These are phyloP conservation scores for Ogataea dorogensis DNA, from an alignment of 805 yeast genomes.

Conservation along the genomic window DNA sequence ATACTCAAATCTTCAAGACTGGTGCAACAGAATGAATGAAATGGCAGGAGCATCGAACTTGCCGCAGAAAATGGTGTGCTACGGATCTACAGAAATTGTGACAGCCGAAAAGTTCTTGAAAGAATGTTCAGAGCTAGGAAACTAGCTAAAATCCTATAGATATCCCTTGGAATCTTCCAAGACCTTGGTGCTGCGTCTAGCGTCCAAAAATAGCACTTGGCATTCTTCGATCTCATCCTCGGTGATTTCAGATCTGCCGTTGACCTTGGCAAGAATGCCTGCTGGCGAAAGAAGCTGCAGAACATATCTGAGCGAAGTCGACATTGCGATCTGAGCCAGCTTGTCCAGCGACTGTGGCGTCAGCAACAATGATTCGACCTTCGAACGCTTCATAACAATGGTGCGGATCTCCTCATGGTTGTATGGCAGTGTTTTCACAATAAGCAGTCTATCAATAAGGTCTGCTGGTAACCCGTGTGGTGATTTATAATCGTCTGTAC, in stretches of 20 bases:
- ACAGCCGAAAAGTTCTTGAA: slow-evolving; percentile 68
- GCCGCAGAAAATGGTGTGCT: slow-evolving; percentile 56
- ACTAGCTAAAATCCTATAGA: slow-evolving; percentile 18
- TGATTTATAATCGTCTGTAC: slow-evolving; percentile 79
- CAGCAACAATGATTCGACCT: slow-evolving; percentile 89
- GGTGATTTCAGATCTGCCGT: slow-evolving; percentile 60
- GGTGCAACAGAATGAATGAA: slow-evolving; percentile 45
- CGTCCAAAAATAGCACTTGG: slow-evolving; percentile 82
- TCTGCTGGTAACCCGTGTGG: slow-evolving; percentile 99
- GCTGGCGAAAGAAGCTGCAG: slow-evolving; percentile 88
- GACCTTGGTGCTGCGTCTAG: slow-evolving; percentile 83
- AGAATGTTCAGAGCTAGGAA: slow-evolving; percentile 62
- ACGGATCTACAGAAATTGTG: slow-evolving; percentile 80
- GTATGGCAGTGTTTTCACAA: slow-evolving; percentile 82
- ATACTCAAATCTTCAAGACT: slow-evolving; percentile 90
- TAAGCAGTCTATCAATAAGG: slow-evolving; percentile 88
- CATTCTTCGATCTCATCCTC: slow-evolving; percentile 90
- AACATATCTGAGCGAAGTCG: slow-evolving; percentile 89
- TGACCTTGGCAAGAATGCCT: slow-evolving; percentile 71
- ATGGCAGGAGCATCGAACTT: slow-evolving; percentile 18
- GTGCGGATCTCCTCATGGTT: slow-evolving; percentile 79
- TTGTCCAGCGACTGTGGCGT: slow-evolving; percentile 79
- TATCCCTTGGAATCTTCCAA: slow-evolving; percentile 52
- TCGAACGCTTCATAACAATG: slow-evolving; percentile 84
- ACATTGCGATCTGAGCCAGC: slow-evolving; percentile 85